Evolutionary conservation across 345 rosid genomes (phyloP).

Genomic region (Jatropha curcas): DNA sequence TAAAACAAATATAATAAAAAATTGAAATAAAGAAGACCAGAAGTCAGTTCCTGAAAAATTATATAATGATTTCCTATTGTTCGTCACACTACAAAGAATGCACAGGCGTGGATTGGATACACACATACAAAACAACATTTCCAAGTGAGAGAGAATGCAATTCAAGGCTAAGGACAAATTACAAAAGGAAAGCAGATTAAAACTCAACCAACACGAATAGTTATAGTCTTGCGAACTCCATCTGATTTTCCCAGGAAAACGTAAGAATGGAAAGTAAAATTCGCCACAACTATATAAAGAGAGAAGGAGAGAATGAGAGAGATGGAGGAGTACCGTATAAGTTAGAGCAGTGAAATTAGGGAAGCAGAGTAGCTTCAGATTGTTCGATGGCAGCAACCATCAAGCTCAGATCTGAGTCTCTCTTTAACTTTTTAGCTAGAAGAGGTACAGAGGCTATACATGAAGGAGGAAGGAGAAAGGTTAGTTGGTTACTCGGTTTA

Average conservation of each 20-base stretch:
- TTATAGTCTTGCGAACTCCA: too few relatives aligned
- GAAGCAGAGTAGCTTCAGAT: background rate
- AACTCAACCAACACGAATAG: background rate
- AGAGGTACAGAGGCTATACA: background rate
- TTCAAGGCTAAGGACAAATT: background rate
- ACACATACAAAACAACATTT: background rate
- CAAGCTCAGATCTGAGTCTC: background rate
- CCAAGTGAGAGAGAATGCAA: background rate
- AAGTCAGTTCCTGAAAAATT: background rate
- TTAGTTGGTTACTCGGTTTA: background rate
- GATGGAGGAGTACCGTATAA: too few relatives aligned
- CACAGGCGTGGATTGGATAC: background rate
- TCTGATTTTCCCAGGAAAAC: background rate
- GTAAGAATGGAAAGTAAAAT: background rate
- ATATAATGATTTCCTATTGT: background rate
- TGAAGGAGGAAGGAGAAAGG: background rate
- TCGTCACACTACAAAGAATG: background rate
- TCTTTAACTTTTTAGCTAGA: too few relatives aligned
- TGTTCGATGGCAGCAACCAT: background rate
- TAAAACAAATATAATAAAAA: background rate
- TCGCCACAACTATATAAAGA: too few relatives aligned
- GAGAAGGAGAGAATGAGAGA: background rate
- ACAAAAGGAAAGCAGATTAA: background rate
- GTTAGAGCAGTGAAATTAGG: background rate
- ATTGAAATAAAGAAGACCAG: background rate